Conservation (phyloP, 2,329 filamentous ascomycete species). For the Neofusicoccum laricinum region DNA sequence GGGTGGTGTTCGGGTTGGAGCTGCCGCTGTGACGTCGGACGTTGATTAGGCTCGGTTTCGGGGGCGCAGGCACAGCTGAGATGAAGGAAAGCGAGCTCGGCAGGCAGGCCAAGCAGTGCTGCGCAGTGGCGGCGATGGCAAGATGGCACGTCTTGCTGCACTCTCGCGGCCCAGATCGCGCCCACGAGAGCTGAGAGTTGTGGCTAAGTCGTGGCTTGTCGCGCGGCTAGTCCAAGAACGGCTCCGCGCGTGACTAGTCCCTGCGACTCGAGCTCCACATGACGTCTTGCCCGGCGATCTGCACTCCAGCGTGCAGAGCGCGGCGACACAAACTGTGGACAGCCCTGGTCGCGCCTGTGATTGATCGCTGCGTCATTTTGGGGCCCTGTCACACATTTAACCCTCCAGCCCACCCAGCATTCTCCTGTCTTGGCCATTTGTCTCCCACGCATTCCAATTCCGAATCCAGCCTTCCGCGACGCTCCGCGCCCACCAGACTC, state of each 20-base stretch:
- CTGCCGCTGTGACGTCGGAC: background rate
- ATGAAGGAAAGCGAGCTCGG: background rate
- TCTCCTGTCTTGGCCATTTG: background rate
- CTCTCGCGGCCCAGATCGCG: background rate
- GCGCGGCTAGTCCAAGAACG: background rate
- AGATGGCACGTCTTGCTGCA: background rate
- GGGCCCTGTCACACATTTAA: constrained; percentile 9
- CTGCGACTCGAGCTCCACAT: background rate
- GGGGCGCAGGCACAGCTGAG: background rate
- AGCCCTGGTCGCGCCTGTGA: background rate
- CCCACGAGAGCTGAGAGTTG: background rate
- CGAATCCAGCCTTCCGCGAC: background rate
- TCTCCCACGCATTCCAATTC: background rate
- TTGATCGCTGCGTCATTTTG: constrained; percentile 14
- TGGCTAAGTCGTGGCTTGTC: background rate
- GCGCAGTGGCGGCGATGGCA: background rate
- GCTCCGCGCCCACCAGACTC: background rate
- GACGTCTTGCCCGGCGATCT: constrained; percentile 1
- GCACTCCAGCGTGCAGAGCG: background rate
- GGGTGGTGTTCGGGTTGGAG: background rate
- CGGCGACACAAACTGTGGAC: constrained; percentile 4
- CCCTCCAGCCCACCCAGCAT: background rate
- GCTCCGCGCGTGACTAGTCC: background rate
- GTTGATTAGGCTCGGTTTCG: background rate
- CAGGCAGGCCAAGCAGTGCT: background rate